A percentile compares a stretch with the other conserved stretches of the same genome.
These are phyloP conservation scores for Lobosporangium transversale DNA, from an alignment of 192 early-diverging fungal species.

Conservation along the genomic window DNA sequence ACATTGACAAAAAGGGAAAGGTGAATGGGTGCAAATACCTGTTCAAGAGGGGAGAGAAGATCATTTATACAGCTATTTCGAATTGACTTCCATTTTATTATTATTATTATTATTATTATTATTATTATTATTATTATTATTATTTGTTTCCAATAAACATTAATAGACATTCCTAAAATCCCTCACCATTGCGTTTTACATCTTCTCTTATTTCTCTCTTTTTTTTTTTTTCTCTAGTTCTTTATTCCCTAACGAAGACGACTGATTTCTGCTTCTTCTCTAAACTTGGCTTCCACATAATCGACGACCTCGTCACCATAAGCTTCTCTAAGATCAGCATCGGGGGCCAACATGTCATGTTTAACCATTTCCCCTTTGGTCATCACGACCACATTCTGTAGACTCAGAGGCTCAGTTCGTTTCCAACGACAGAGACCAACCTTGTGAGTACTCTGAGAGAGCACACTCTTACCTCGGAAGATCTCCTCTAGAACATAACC, in stretches of 20 bases:
- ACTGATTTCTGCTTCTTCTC: conserved; percentile 54
- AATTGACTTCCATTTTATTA: no score
- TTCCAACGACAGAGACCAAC: conserved; percentile 85
- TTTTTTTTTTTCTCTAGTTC: no score
- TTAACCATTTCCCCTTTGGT: conserved; percentile 80
- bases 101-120: no score
- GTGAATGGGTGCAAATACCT: conserved; percentile 9
- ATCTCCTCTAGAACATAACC: conserved; percentile 93
- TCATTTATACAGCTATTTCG: no score
- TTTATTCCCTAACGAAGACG: conserved; percentile 37
- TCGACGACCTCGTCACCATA: conserved; percentile 68
- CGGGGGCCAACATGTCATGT: conserved; percentile 62
- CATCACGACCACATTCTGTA: conserved; percentile 86
- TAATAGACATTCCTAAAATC: no score
- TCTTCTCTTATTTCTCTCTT: no score
- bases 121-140: no score
- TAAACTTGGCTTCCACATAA: conserved; percentile 59
- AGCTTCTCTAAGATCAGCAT: conserved; percentile 54
- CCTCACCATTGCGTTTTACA: no score
- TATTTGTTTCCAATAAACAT: no score
- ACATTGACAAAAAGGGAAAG: no score
- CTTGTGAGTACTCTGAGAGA: conserved; percentile 81
- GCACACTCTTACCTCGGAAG: conserved; percentile 80
- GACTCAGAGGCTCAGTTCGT: conserved; percentile 65
- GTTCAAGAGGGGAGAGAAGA: no score